A percentile compares a stretch with the other conserved stretches of the same genome.
Conservation (phyloP, 495 filamentous ascomycete genomes). For the Lasiosphaeris hirsuta region DNA sequence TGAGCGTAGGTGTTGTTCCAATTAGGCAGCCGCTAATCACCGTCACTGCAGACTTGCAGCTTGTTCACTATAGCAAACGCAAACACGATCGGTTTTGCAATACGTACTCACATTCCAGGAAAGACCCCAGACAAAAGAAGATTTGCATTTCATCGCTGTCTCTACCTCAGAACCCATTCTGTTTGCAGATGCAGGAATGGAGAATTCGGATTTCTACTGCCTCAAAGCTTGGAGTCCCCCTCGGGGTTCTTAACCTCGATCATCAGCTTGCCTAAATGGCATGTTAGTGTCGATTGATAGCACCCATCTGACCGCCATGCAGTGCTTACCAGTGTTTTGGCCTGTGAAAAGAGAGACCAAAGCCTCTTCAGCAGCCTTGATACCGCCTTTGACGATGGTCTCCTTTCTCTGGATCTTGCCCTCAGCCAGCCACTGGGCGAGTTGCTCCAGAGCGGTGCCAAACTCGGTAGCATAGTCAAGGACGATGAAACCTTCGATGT, state of each 20-base stretch:
- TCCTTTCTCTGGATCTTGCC: slow-evolving; percentile 55
- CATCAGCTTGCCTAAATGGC: slow-evolving; percentile 23
- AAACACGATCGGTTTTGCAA: too few species aligned
- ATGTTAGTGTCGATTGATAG: background rate
- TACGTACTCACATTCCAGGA: too few species aligned
- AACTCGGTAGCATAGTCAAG: slow-evolving; percentile 48
- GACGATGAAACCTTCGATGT: slow-evolving; percentile 62
- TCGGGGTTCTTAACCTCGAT: slow-evolving; percentile 32
- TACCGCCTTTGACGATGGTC: slow-evolving; percentile 53
- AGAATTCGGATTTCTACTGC: background rate
- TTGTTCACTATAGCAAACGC: too few species aligned
- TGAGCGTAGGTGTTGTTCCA: too few species aligned
- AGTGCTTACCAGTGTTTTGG: slow-evolving; percentile 49
- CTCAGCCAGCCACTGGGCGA: slow-evolving; percentile 50
- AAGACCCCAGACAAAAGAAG: too few species aligned
- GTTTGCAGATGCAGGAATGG: background rate
- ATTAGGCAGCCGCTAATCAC: too few species aligned
- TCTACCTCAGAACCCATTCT: too few species aligned
- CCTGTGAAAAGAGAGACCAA: slow-evolving; percentile 54
- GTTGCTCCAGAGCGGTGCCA: slow-evolving; percentile 39
- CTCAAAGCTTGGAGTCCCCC: slow-evolving; percentile 18
- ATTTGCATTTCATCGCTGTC: too few species aligned
- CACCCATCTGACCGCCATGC: background rate
- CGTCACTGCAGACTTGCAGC: too few species aligned
- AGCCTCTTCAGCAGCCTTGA: slow-evolving; percentile 48